Conservation (phyloP, 495 filamentous ascomycete species). For the Zalerion maritima region DNA sequence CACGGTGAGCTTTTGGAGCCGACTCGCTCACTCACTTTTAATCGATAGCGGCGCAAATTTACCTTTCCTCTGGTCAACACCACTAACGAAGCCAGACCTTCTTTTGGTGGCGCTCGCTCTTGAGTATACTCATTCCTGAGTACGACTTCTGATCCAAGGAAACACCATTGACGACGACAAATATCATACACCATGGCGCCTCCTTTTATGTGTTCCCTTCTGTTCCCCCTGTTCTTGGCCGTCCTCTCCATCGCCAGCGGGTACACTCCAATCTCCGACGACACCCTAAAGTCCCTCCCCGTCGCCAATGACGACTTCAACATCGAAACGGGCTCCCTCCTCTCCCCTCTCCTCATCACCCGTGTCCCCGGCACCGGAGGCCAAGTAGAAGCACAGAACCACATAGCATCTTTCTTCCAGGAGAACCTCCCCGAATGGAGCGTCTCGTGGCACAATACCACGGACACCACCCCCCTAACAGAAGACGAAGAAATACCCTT, state of each 20-base stretch:
- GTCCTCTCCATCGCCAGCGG: too few species aligned
- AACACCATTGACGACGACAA: too few species aligned
- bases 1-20: too few species aligned
- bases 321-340: conserved; percentile 53
- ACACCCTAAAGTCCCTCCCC: conserved; percentile 51
- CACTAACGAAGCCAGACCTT: too few species aligned
- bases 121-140: too few species aligned
- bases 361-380: conserved; percentile 79
- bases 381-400: conserved; percentile 56
- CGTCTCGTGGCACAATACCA: conserved; percentile 74
- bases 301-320: conserved; percentile 65
- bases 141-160: too few species aligned
- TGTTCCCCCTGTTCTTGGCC: conserved; percentile 20
- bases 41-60: too few species aligned
- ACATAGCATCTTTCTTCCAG: conserved; percentile 71
- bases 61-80: too few species aligned
- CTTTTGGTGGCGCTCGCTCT: too few species aligned
- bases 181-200: too few species aligned
- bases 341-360: conserved; percentile 81
- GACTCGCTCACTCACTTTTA: too few species aligned
- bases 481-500: conserved; percentile 61
- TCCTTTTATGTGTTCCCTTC: too few species aligned
- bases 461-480: conserved; percentile 60
- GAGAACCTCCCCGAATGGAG: conserved; percentile 62
- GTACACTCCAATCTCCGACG: conserved; percentile 64